These are phyloP conservation scores for Fraxinus sp. DNA, from an alignment of 305 asterid species.

Conservation along the genomic window DNA sequence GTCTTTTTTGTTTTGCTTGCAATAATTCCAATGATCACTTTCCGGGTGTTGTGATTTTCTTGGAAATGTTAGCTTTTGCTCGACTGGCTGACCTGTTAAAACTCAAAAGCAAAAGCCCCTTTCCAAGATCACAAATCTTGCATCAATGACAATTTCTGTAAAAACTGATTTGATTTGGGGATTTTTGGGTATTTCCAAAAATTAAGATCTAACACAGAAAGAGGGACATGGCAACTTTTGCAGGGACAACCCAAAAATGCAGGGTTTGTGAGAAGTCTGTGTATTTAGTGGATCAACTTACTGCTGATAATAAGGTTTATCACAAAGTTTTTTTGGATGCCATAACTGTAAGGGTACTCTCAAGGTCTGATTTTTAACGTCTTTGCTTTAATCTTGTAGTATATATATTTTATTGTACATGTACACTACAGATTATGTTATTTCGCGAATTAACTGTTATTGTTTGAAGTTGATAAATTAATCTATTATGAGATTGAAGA, in stretches of 20 bases:
- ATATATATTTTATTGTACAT: no score
- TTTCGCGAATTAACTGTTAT: no score
- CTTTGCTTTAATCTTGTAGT: no score
- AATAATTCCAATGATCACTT: constrained; percentile 29
- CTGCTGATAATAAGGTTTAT: constrained; percentile 30
- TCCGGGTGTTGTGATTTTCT: constrained; percentile 19
- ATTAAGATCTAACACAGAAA: constrained; percentile 25
- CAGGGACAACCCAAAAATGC: constrained; percentile 82
- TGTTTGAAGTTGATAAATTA: no score
- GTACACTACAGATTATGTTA: no score
- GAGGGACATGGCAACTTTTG: constrained; percentile 57
- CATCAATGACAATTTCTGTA: constrained; percentile 28
- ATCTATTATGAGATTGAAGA: no score
- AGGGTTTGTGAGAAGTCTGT: constrained; percentile 79
- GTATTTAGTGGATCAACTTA: constrained; percentile 76
- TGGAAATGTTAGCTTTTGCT: constrained; percentile 46
- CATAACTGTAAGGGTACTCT: no score
- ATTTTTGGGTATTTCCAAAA: neutral
- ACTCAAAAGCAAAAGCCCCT: constrained; percentile 12
- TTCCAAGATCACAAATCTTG: constrained; percentile 15
- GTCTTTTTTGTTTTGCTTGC: neutral
- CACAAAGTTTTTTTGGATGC: no score
- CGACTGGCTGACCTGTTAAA: constrained; percentile 47
- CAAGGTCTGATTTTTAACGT: no score
- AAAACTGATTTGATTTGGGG: neutral